Conservation (phyloP, 108 stramenopile species). For the Pseudonitzschia pungens region DNA sequence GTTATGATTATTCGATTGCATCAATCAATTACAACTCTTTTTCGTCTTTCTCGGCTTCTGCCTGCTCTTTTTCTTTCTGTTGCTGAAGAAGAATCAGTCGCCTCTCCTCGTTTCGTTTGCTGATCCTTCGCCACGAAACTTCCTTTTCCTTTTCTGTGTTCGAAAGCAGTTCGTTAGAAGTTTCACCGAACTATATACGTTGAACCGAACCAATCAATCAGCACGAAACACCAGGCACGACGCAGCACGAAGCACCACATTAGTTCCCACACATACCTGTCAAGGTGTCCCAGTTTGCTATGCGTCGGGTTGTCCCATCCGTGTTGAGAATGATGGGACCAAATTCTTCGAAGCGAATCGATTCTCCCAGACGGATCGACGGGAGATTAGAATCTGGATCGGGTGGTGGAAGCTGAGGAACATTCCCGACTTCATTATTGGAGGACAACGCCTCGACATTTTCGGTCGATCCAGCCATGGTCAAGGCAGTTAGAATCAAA, state of each 20-base stretch:
- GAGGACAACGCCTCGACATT: slow-evolving; percentile 13
- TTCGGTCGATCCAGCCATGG: slow-evolving; percentile 17
- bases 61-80: slow-evolving; percentile 38
- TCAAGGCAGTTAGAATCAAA: not conserved
- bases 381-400: slow-evolving; percentile 52
- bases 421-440: not conserved
- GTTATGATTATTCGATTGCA: not conserved
- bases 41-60: not conserved
- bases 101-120: slow-evolving; percentile 82
- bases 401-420: slow-evolving; percentile 41
- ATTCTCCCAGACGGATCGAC: slow-evolving; percentile 66
- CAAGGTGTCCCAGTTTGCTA: slow-evolving; percentile 85
- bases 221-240: no score
- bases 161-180: not conserved
- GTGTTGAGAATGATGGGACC: slow-evolving; percentile 87
- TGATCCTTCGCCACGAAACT: slow-evolving; percentile 85
- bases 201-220: not conserved
- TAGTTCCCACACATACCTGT: slow-evolving; percentile 21
- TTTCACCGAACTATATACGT: not conserved
- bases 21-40: slow-evolving; percentile 4
- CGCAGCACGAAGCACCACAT: no score
- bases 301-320: slow-evolving; percentile 75
- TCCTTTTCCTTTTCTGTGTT: slow-evolving; percentile 59
- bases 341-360: slow-evolving; percentile 74
- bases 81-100: slow-evolving; percentile 55